A percentile compares a stretch with the other conserved stretches of the same genome.
These are phyloP conservation scores for Venturia carpophila DNA, from an alignment of 2,329 filamentous ascomycete genomes.

Conservation along the genomic window DNA sequence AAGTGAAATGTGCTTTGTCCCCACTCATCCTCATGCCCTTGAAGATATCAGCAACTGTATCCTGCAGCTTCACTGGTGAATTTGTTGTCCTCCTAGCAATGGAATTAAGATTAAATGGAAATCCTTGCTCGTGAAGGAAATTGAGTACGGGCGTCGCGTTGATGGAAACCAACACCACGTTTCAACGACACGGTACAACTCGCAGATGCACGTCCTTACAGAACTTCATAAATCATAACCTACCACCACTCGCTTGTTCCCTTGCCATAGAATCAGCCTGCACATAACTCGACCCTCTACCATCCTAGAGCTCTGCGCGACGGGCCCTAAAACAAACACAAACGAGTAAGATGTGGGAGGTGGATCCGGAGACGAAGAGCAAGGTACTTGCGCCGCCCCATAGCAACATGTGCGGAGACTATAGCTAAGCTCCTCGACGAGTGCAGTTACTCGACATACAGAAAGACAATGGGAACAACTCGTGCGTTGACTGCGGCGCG, in stretches of 20 bases:
- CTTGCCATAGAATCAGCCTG: background rate
- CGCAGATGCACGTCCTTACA: background rate
- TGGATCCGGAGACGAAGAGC: constrained; percentile 91
- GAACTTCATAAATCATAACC: background rate
- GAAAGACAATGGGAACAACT: constrained; percentile 79
- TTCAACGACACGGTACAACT: constrained; percentile 5
- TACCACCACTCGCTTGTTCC: background rate
- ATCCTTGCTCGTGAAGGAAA: background rate
- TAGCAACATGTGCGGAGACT: background rate
- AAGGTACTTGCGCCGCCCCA: constrained; percentile 54
- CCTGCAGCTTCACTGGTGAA: background rate
- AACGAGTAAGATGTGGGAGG: constrained; percentile 72
- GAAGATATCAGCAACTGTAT: no score
- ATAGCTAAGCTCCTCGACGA: constrained; percentile 4
- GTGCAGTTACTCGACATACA: constrained; percentile 78
- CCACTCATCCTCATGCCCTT: no score
- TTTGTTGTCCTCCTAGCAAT: background rate
- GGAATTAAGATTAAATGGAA: background rate
- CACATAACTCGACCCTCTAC: background rate
- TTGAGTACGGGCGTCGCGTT: background rate
- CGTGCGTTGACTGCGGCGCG: constrained; percentile 91
- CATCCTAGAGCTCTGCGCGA: background rate
- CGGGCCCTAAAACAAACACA: background rate
- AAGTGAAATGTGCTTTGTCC: background rate
- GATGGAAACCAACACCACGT: background rate